Percentiles rank a stretch among this genome's conserved stretches.
Conservation (phyloP, 177 flowering plant species). For the Vitis hybrid region DNA sequence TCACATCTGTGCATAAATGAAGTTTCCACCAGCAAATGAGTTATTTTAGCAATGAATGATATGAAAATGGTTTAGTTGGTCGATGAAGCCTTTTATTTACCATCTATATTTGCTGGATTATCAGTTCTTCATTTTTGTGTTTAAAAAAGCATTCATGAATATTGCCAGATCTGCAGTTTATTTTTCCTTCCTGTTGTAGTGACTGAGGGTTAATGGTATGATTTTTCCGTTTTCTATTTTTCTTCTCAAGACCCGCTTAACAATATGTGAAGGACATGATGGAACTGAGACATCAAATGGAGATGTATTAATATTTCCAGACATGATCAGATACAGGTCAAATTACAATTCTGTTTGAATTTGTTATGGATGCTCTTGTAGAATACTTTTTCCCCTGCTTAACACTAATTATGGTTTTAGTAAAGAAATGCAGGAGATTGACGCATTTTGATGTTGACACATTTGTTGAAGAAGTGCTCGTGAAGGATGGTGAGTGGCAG, state of each 20-base stretch:
- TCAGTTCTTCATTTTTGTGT: not conserved
- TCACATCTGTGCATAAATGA: not conserved
- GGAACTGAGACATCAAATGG: conserved; percentile 96
- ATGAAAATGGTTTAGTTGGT: not conserved
- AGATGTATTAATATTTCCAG: conserved; percentile 93
- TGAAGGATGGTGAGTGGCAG: conserved; percentile 81
- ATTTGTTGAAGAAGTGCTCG: conserved; percentile 95
- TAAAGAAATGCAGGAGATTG: conserved; percentile 67
- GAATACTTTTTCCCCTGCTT: not conserved
- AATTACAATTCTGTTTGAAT: not conserved
- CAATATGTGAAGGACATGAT: conserved; percentile 97
- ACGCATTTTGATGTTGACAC: conserved; percentile 95
- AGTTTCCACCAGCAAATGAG: not conserved
- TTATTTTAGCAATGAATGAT: not conserved
- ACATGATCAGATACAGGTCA: conserved; percentile 96
- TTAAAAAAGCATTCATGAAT: not conserved
- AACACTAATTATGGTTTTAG: not conserved
- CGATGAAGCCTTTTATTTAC: not conserved
- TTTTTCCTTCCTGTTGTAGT: not conserved
- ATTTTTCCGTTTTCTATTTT: not conserved
- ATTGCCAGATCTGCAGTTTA: not conserved
- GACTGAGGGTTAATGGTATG: conserved; percentile 7
- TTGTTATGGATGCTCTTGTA: conserved; percentile 1
- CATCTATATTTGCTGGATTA: not conserved
- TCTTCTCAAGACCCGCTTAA: conserved; percentile 67